Base-by-base conservation (phyloP, 192 early-diverging fungal genomes). In the Podila epicladia region DNA sequence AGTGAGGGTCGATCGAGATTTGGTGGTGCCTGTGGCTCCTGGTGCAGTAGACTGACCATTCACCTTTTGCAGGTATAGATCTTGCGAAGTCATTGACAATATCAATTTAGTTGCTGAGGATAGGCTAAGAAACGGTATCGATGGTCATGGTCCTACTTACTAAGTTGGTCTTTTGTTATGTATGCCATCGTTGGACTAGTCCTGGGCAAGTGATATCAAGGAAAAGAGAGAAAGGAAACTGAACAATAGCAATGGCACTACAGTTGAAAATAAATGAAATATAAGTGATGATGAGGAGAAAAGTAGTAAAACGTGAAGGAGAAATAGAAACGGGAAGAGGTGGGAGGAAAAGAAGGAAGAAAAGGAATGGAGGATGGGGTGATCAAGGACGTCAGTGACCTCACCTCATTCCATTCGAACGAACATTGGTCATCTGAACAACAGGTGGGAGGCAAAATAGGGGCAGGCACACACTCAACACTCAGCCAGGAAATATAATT, bases 1-100 rank as follows among this genome's bases (percentile, higher is more conserved):
- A 4, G 64, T 80, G 22, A 80, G 49, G 0, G 71, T 73, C 1
- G 77, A 73, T 15, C 77, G 70, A 28, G 77, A 69, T 28, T 38
- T 68, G 29, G 77, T 64, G 17, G 77, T 80, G 17, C 77, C 77
- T 12, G 55, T 61, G 24, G 69, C 55, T 26, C 68, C 67, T 22
- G 58, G 69, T 49, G 49, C 70, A 63, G 53, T 9, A 24, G 71
- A 51, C 60, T 79, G 69, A 9, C 57, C 61, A 31, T 48, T 58
- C 41, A 80, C 71, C 48, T 72, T 67, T 73, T 80, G 77, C 19
- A 80, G 77, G 17, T 80, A 80, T 7, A 80, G 33, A 61, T 69
- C 77, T 80, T 37, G 37, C 6, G 8, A 22, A 28, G 50, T 41
- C 33, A 4, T 57, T 31, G 17, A 26, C 9, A n/a, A 3, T 37